A percentile compares a stretch with the other conserved stretches of the same genome.
Conservation (phyloP, 2,329 filamentous ascomycete genomes). For the Zymoseptoria tritici region DNA sequence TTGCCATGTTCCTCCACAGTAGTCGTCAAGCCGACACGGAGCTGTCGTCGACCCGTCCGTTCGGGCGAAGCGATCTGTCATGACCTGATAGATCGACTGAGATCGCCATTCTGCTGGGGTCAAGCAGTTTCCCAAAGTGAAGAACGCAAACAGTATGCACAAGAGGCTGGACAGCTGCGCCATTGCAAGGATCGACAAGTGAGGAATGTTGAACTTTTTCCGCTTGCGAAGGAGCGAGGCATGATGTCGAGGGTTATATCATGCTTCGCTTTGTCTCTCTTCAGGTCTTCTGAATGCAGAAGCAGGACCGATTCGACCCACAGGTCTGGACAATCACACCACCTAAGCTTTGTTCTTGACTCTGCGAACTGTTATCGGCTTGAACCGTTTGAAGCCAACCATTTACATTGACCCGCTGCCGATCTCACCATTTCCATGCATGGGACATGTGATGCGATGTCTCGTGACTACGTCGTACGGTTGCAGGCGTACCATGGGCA, state of each 20-base stretch:
- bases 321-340: background rate
- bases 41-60: constrained; percentile 40
- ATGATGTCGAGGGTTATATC: background rate
- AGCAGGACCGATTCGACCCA: background rate
- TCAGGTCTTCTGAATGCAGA: background rate
- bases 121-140: constrained; percentile 2
- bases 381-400: background rate
- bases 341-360: background rate
- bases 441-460: no score
- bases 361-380: background rate
- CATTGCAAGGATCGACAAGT: constrained; percentile 4
- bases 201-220: constrained; percentile 8
- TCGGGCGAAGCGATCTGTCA: constrained; percentile 51
- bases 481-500: no score
- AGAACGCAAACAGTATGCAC: constrained; percentile 5
- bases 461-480: no score
- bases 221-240: background rate
- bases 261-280: background rate
- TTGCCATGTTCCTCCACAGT: constrained; percentile 44
- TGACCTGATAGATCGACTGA: constrained; percentile 51
- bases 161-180: constrained; percentile 3
- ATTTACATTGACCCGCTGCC: background rate
- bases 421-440: no score
- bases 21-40: constrained; percentile 35
- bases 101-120: constrained; percentile 32